Evolutionary conservation across 768 basidiomycete species (phyloP).

Genomic region (Collybiopsis luxurians): DNA sequence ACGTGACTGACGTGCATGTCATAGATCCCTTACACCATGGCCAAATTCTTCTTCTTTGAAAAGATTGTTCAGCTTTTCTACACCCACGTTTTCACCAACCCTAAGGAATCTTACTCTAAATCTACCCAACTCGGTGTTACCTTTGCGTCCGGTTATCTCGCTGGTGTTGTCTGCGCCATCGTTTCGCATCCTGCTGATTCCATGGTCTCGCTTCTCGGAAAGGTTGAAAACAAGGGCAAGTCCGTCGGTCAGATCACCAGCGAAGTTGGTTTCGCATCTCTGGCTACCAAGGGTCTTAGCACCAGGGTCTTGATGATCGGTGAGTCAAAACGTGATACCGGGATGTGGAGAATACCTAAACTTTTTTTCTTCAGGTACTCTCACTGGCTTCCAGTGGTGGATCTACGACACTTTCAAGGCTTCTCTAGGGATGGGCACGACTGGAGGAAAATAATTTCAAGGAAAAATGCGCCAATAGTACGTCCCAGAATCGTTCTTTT

Average conservation of each 20-base stretch:
- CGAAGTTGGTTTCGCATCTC: constrained; percentile 61
- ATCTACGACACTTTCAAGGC: constrained; percentile 89
- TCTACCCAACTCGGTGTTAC: constrained; percentile 86
- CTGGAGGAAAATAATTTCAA: constrained; percentile 81
- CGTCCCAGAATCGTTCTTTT: background rate
- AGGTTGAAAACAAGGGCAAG: constrained; percentile 84
- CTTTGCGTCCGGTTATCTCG: constrained; percentile 88
- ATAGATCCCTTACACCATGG: constrained; percentile 97
- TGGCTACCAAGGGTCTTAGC: constrained; percentile 85
- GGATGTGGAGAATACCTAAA: background rate
- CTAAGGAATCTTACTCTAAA: constrained; percentile 78
- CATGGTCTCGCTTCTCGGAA: constrained; percentile 90
- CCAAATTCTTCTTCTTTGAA: constrained; percentile 97
- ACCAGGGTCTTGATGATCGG: constrained; percentile 87
- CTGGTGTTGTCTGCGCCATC: constrained; percentile 93
- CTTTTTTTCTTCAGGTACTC: constrained; percentile 22
- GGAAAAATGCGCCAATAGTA: background rate
- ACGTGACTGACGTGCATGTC: background rate
- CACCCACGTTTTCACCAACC: constrained; percentile 78
- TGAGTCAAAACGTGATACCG: constrained; percentile 19
- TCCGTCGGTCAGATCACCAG: constrained; percentile 62
- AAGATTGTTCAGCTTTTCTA: constrained; percentile 86
- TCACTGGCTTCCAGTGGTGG: constrained; percentile 85
- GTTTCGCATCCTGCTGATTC: constrained; percentile 98
- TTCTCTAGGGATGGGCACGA: constrained; percentile 82